A percentile compares a stretch with the other conserved stretches of the same genome.
These are phyloP conservation scores for Pseudozyma thailandica DNA, from an alignment of 1,284 basidiomycete genomes.

Conservation along the genomic window DNA sequence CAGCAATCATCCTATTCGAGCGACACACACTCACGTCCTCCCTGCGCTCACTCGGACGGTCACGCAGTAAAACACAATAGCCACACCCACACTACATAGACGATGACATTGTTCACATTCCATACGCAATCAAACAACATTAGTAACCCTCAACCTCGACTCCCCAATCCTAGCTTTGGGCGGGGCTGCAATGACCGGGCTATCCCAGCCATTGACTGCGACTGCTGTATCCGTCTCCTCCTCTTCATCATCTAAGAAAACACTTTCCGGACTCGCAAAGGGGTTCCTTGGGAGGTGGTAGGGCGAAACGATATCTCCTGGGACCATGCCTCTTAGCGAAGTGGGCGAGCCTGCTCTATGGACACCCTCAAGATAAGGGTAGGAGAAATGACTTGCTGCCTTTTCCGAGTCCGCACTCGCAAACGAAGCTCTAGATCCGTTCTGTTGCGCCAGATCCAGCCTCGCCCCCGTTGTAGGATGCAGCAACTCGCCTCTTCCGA, in stretches of 20 bases:
- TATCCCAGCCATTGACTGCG: conserved; percentile 26
- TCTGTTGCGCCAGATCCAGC: conserved; percentile 2
- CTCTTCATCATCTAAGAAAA: conserved; percentile 19
- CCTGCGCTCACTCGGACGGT: no score
- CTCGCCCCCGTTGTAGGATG: conserved; percentile 2
- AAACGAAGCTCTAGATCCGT: conserved; percentile 15
- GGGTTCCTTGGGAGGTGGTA: conserved; percentile 34
- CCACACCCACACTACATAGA: neutral
- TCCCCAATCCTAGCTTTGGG: conserved; percentile 9
- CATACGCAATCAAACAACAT: conserved; percentile 1
- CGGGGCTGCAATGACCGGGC: conserved; percentile 22
- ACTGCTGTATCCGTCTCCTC: conserved; percentile 18
- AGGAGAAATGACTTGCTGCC: conserved; percentile 50
- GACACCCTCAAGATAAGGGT: conserved; percentile 58
- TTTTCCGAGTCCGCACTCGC: conserved; percentile 12
- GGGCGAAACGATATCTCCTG: conserved; percentile 26
- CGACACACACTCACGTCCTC: neutral
- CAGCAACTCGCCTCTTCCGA: conserved; percentile 14
- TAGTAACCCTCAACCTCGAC: conserved; percentile 8
- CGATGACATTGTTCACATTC: no score
- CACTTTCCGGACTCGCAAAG: conserved; percentile 25
- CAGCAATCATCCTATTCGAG: conserved; percentile 12
- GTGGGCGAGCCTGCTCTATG: conserved; percentile 21
- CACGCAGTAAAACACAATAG: no score
- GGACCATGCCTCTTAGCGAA: conserved; percentile 9